A percentile compares a stretch with the other conserved stretches of the same genome.
Conservation (phyloP, 2,329 filamentous ascomycete genomes). For the Diplodia sapinea region DNA sequence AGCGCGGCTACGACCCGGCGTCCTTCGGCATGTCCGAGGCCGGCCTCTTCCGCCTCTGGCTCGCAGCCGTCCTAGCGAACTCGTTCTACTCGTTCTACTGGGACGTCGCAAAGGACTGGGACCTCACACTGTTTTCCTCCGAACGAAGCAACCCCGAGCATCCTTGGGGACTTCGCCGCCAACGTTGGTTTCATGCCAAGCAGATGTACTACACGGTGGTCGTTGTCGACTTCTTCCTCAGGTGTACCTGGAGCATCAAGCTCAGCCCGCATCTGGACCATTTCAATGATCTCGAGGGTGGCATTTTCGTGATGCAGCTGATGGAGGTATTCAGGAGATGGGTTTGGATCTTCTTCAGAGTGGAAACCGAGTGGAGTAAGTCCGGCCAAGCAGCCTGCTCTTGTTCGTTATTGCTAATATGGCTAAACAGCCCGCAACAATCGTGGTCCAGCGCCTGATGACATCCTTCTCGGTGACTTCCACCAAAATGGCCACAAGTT, state of each 20-base stretch:
- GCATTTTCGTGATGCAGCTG: constrained; percentile 85
- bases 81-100: constrained; percentile 97
- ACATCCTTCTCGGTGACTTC: constrained; percentile 76
- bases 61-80: constrained; percentile 77
- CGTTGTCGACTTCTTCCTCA: constrained; percentile 75
- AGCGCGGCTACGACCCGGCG: constrained; percentile 65
- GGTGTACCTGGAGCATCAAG: constrained; percentile 92
- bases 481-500: constrained; percentile 57
- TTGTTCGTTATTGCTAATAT: constrained; percentile 31
- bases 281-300: constrained; percentile 84
- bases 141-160: constrained; percentile 68
- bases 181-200: constrained; percentile 73
- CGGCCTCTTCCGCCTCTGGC: constrained; percentile 62
- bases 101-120: constrained; percentile 97
- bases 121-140: constrained; percentile 78
- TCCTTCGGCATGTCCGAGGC: constrained; percentile 61
- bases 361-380: constrained; percentile 90
- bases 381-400: constrained; percentile 29
- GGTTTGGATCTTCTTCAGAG: constrained; percentile 96
- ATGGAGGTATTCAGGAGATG: constrained; percentile 87
- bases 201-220: constrained; percentile 85
- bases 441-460: constrained; percentile 64
- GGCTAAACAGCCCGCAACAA: constrained; percentile 57
- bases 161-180: constrained; percentile 76
- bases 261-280: constrained; percentile 81